Conservation (phyloP, 2,329 filamentous ascomycete species). For the Huntiella bhutanensis region DNA sequence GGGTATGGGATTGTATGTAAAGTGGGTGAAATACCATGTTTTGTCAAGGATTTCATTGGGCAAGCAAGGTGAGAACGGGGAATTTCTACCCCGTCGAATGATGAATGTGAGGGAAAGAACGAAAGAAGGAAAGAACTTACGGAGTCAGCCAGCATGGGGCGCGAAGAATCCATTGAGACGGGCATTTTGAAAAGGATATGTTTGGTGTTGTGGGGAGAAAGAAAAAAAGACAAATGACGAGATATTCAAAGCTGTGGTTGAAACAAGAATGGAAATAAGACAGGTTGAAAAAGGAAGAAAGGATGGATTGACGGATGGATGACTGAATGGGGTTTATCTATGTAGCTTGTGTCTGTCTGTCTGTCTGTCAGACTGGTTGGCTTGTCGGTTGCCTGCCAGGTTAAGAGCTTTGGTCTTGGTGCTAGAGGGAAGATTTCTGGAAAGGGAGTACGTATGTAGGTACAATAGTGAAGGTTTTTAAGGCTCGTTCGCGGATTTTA, state of each 20-base stretch:
- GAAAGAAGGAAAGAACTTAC: slow-evolving; percentile 25
- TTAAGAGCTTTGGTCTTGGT: too few species aligned
- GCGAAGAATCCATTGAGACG: slow-evolving; percentile 38
- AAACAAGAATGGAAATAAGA: not conserved
- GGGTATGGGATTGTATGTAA: too few species aligned
- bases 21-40: not conserved
- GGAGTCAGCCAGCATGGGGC: slow-evolving; percentile 44
- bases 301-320: too few species aligned
- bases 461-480: too few species aligned
- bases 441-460: too few species aligned
- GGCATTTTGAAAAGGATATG: slow-evolving; percentile 25
- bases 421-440: too few species aligned
- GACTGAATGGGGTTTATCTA: too few species aligned
- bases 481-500: too few species aligned
- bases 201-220: not conserved
- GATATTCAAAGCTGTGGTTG: not conserved
- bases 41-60: not conserved
- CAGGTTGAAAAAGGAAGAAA: too few species aligned
- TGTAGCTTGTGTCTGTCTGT: too few species aligned
- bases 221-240: not conserved
- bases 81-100: not conserved
- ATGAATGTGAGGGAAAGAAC: slow-evolving; percentile 9
- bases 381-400: too few species aligned
- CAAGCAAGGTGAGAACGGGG: not conserved
- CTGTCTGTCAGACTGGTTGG: too few species aligned